These are phyloP conservation scores for Tilletia walkeri DNA, from an alignment of 1,284 basidiomycete species.

Conservation along the genomic window DNA sequence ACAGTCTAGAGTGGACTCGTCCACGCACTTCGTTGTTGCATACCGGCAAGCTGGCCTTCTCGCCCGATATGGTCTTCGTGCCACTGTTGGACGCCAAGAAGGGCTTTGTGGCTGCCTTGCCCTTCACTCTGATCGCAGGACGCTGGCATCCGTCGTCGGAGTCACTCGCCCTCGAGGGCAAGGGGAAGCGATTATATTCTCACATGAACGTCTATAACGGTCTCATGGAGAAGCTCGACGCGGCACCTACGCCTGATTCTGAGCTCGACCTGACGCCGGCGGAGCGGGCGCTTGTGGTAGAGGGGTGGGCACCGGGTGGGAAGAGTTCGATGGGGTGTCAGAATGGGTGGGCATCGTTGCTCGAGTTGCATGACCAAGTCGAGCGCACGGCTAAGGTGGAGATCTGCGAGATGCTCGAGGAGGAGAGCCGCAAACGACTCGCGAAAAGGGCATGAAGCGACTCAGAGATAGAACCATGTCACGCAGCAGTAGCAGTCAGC, in stretches of 20 bases:
- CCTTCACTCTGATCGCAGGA: background rate
- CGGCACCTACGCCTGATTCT: background rate
- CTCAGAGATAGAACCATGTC: background rate
- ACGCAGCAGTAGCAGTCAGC: too few relatives aligned
- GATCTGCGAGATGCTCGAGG: background rate
- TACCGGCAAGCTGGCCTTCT: background rate
- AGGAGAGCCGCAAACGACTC: background rate
- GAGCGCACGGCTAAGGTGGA: conserved; percentile 5
- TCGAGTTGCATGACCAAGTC: background rate
- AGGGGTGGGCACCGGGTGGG: conserved; percentile 1
- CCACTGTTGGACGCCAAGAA: background rate
- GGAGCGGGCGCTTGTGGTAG: background rate
- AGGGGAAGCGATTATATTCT: too few relatives aligned
- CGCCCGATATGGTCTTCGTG: conserved; percentile 8
- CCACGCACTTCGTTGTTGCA: background rate
- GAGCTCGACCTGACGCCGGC: background rate
- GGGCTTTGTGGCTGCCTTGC: background rate
- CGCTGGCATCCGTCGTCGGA: background rate
- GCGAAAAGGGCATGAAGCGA: background rate
- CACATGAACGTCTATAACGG: background rate
- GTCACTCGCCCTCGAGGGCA: too few relatives aligned
- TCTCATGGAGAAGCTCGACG: background rate
- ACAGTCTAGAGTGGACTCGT: background rate
- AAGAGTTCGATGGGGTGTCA: background rate
- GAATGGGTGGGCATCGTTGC: background rate